phyloP scores from a whole-genome alignment of 345 rosid species.

The Salix udensis region DNA sequence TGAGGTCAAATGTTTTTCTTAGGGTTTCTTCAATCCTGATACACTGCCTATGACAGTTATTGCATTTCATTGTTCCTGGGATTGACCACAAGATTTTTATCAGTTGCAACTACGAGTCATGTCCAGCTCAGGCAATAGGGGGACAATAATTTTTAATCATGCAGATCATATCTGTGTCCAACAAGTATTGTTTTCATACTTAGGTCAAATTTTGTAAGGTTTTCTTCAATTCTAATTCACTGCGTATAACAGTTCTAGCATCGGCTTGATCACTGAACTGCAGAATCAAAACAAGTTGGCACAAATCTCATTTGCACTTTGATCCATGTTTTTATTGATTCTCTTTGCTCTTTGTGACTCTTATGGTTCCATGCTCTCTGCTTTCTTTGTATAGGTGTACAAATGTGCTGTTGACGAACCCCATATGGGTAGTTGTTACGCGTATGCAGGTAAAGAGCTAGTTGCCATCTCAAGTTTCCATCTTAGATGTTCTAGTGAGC shows the following conservation, averaged over 20 bases:
- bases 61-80: background rate
- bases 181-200: background rate
- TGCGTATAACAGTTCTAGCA: background rate
- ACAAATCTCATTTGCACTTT: background rate
- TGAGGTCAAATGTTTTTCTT: background rate
- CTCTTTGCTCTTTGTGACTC: background rate
- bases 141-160: background rate
- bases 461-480: constrained; percentile 2
- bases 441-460: constrained; percentile 85
- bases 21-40: background rate
- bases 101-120: background rate
- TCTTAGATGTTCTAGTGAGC: background rate
- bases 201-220: background rate
- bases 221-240: background rate
- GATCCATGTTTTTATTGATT: background rate
- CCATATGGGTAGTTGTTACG: constrained; percentile 96
- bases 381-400: constrained; percentile 53
- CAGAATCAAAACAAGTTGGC: background rate
- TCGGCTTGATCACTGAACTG: background rate
- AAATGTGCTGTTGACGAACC: constrained; percentile 90
- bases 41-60: background rate
- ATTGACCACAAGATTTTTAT: background rate
- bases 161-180: background rate
- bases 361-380: constrained; percentile 17
- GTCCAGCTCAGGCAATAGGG: background rate